phyloP scores from a whole-genome alignment of 1,284 basidiomycete species.

The Marasmius oreades region DNA sequence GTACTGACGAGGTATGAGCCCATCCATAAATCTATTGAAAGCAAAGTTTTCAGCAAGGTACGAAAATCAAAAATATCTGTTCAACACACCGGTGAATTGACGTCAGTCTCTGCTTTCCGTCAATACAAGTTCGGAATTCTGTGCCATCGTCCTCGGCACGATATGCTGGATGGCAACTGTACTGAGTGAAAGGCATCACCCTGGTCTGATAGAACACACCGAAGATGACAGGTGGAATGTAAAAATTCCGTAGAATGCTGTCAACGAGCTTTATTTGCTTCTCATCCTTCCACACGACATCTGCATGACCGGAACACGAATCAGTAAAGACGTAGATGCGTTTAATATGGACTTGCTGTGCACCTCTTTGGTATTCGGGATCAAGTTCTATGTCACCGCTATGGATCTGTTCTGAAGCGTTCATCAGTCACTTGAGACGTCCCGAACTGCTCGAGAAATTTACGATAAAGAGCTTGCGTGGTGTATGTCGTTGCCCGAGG shows the following conservation, averaged over 20 bases:
- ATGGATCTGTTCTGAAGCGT: conserved; percentile 8
- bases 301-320: conserved; percentile 27
- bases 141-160: conserved; percentile 51
- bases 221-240: conserved; percentile 75
- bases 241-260: conserved; percentile 69
- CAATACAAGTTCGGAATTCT: conserved; percentile 65
- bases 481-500: conserved; percentile 68
- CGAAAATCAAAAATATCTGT: background rate
- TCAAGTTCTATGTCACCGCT: conserved; percentile 8
- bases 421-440: background rate
- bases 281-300: conserved; percentile 66
- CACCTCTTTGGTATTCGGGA: conserved; percentile 16
- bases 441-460: background rate
- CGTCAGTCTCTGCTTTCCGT: conserved; percentile 77
- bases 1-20: conserved; percentile 22
- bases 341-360: background rate
- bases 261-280: conserved; percentile 73
- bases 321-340: background rate
- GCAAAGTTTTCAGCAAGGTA: background rate
- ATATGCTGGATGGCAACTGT: conserved; percentile 33
- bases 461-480: conserved; percentile 62
- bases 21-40: conserved; percentile 60
- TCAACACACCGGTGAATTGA: conserved; percentile 55
- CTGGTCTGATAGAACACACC: conserved; percentile 31
- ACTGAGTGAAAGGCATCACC: background rate